Evolutionary conservation across 768 basidiomycete genomes (phyloP).

Genomic region (Macrolepiota albuminosa): DNA sequence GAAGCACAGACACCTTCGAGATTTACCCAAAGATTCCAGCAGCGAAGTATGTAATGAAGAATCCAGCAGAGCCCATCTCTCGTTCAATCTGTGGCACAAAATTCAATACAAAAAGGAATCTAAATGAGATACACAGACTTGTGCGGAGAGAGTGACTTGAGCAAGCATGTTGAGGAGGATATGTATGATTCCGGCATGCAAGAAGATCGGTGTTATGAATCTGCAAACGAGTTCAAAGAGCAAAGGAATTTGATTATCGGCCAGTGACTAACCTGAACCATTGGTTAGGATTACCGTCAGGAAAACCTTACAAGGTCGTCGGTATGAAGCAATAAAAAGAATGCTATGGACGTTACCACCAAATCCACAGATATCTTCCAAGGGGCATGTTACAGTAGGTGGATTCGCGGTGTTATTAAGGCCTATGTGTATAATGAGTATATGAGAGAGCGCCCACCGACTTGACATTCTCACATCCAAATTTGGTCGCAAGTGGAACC

Average conservation of each 20-base stretch:
- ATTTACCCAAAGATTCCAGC: conserved; percentile 88
- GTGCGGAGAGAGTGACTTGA: conserved; percentile 74
- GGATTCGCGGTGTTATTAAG: conserved; percentile 85
- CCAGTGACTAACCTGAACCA: conserved; percentile 37
- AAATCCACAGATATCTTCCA: conserved; percentile 86
- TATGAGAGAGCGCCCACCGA: not conserved
- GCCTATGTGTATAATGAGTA: conserved; percentile 36
- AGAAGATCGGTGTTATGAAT: conserved; percentile 84
- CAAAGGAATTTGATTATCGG: not conserved
- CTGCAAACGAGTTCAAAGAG: conserved; percentile 28
- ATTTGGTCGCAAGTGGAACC: conserved; percentile 46
- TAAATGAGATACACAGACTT: conserved; percentile 36
- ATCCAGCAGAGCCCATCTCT: conserved; percentile 87
- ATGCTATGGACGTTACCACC: conserved; percentile 50
- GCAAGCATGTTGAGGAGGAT: conserved; percentile 86
- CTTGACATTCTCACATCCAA: conserved; percentile 48
- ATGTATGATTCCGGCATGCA: conserved; percentile 97
- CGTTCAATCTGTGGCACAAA: conserved; percentile 62
- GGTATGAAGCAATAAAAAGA: conserved; percentile 7
- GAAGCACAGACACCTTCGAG: not conserved
- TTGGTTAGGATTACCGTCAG: conserved; percentile 37
- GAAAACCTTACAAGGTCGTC: conserved; percentile 32
- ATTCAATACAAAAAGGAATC: not conserved
- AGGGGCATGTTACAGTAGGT: conserved; percentile 58
- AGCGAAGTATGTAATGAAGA: conserved; percentile 81